Percentiles rank a stretch among this genome's conserved stretches.
phyloP scores from a whole-genome alignment of 148 eudicot genomes.

The Gaultheria prostrata region DNA sequence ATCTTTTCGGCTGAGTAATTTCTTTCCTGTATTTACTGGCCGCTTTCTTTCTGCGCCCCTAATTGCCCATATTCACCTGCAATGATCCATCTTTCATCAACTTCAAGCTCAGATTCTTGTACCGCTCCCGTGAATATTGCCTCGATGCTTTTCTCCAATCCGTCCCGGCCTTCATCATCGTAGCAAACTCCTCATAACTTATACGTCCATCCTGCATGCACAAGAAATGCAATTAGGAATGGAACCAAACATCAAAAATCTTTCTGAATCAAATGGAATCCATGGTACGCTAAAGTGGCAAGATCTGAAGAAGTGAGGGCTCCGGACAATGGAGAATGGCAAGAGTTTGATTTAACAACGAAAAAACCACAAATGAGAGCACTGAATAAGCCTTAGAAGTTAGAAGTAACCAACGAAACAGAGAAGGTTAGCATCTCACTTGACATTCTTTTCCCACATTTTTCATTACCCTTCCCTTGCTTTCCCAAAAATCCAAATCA shows the following conservation, averaged over 20 bases:
- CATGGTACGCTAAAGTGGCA: neutral
- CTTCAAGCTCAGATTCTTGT: constrained; percentile 72
- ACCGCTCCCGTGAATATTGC: constrained; percentile 78
- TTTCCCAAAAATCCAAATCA: neutral
- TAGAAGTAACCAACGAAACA: no score
- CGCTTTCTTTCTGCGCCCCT: no score
- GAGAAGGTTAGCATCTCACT: neutral
- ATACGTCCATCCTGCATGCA: constrained; percentile 53
- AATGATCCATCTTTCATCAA: constrained; percentile 27
- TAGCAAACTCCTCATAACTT: constrained; percentile 71
- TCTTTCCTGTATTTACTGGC: neutral
- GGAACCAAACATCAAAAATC: neutral
- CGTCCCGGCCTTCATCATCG: constrained; percentile 87
- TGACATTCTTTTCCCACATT: neutral
- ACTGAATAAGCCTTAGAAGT: no score
- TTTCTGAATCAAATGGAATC: neutral
- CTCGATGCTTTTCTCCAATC: constrained; percentile 87
- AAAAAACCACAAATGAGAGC: no score
- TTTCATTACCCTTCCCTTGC: neutral
- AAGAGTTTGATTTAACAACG: no score
- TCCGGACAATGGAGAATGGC: neutral
- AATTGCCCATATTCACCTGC: neutral
- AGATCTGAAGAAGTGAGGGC: neutral
- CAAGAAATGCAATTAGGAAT: neutral
- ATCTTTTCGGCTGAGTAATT: neutral